Base-by-base conservation (phyloP, 805 yeast genomes). In the Candida maltosa region DNA sequence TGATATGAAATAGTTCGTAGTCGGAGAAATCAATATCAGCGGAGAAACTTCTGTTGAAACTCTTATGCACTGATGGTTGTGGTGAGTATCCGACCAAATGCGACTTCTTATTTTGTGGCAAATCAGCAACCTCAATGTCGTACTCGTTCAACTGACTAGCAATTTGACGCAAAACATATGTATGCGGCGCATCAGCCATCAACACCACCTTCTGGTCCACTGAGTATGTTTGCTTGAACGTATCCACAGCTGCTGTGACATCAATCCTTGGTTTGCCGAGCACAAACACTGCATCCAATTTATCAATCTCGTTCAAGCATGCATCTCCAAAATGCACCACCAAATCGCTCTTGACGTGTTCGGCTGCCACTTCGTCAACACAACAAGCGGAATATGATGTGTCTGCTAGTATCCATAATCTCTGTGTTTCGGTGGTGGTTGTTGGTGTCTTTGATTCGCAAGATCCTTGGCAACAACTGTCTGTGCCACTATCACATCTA, bases 381-480 rank as follows among this genome's bases (percentile, higher is more conserved):
- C 98, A 93, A 58, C 98, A 93, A 1, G 96, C 71, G 19, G 96
- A 86, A 51, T 93, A 93, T 0, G 97, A 87, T 0, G 98, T 91
- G 52, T 93, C 98, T 0, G 97, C 98, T 24, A 93, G 62, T 12
- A 91, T 76, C 85, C 91, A 91, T 10, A 34, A 24, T 2, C 29
- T 38, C 32, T 26, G 42, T 15, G 12, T 24, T 9, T 29, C 31
- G 8, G 24, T 34, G 15, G 6, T 10, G 5, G 10, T 17, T 6
- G n/a, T 11, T 2, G 21, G 15, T n/a, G 14, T 20, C 15, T 21
- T 17, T 51, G 47, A 6, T 6, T 14, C 4, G 17, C 16, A 26
- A 20, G 21, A 12, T 26, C 14, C 15, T 17, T 9, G 10, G 34
- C 10, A 7, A 17, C 16, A 11, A 9, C 16, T 16, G 15, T 6